A percentile compares a stretch with the other conserved stretches of the same genome.
phyloP scores from a whole-genome alignment of 495 filamentous ascomycete species.

The Cetradonia linearis region DNA sequence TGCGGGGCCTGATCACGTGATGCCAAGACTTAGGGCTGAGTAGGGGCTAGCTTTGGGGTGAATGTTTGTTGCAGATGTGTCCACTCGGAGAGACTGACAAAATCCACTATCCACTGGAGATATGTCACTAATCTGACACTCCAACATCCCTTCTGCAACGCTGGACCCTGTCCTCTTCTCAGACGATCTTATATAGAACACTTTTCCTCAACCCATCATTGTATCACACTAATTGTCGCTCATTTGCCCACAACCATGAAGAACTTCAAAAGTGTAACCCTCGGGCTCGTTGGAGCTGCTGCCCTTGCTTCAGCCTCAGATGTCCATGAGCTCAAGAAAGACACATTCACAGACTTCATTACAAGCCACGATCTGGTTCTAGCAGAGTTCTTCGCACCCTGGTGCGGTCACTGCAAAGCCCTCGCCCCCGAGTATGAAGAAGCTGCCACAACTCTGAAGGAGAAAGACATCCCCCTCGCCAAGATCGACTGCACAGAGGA shows the following conservation, averaged over 20 bases:
- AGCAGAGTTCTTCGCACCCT: slow-evolving; percentile 96
- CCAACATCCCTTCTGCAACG: not conserved
- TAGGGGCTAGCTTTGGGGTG: not conserved
- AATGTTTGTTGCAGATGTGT: slow-evolving; percentile 4
- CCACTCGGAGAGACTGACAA: slow-evolving; percentile 10
- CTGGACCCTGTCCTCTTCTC: not conserved
- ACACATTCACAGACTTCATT: slow-evolving; percentile 78
- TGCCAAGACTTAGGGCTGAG: not conserved
- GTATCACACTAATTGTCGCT: not conserved
- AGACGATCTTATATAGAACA: not conserved
- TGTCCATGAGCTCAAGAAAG: slow-evolving; percentile 72
- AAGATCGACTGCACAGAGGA: slow-evolving; percentile 98
- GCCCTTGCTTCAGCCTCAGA: slow-evolving; percentile 66
- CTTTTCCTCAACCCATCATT: not conserved
- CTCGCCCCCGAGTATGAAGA: slow-evolving; percentile 85
- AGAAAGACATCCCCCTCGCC: slow-evolving; percentile 82
- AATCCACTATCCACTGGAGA: slow-evolving; percentile 5
- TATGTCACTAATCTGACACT: not conserved
- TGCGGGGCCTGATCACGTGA: slow-evolving; percentile 1
- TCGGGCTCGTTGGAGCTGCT: slow-evolving; percentile 50
- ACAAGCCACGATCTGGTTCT: slow-evolving; percentile 80
- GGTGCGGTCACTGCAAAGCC: slow-evolving; percentile 99
- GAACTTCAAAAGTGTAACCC: slow-evolving; percentile 44
- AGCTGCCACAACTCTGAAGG: slow-evolving; percentile 86
- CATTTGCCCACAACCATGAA: slow-evolving; percentile 40